phyloP scores from a whole-genome alignment of 2,329 filamentous ascomycete genomes.

The Hypocrella siamensis region DNA sequence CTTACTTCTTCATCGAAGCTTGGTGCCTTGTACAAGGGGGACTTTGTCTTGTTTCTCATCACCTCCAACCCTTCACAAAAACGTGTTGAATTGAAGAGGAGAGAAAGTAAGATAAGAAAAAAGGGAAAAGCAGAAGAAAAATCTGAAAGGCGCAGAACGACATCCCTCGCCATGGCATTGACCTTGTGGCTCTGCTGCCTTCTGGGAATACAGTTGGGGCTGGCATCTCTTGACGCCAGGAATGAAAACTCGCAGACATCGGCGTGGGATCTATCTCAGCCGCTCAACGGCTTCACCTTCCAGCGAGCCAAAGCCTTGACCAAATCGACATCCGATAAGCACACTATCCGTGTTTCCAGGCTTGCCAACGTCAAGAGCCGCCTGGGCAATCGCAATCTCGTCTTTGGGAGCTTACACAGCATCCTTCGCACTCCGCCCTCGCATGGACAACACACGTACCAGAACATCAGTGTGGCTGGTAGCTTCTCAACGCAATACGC shows the following conservation, averaged over 20 bases:
- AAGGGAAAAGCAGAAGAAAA: no score
- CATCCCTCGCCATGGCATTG: no score
- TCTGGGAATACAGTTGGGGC: conserved; percentile 3
- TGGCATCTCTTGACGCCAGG: background rate
- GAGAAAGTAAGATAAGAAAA: no score
- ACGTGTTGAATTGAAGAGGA: no score
- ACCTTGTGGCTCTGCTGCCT: no score
- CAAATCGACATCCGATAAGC: conserved; percentile 12
- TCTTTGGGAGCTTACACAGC: conserved; percentile 14
- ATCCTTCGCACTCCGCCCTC: conserved; percentile 7
- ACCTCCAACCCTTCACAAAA: no score
- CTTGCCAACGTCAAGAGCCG: conserved; percentile 15
- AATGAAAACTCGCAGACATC: background rate
- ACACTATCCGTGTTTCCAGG: conserved; percentile 15
- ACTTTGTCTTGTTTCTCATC: no score
- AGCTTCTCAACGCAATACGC: conserved; percentile 25
- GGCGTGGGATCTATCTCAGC: conserved; percentile 17
- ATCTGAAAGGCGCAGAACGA: no score
- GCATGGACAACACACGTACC: conserved; percentile 10
- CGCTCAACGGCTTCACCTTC: conserved; percentile 22
- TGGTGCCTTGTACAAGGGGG: no score
- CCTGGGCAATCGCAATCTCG: conserved; percentile 10
- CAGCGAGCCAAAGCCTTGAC: conserved; percentile 15
- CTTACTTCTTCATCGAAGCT: no score
- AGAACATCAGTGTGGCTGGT: conserved; percentile 22